A percentile compares a stretch with the other conserved stretches of the same genome.
phyloP scores from a whole-genome alignment of 202 grass and related monocot genomes.

The Saccharum hybrid region DNA sequence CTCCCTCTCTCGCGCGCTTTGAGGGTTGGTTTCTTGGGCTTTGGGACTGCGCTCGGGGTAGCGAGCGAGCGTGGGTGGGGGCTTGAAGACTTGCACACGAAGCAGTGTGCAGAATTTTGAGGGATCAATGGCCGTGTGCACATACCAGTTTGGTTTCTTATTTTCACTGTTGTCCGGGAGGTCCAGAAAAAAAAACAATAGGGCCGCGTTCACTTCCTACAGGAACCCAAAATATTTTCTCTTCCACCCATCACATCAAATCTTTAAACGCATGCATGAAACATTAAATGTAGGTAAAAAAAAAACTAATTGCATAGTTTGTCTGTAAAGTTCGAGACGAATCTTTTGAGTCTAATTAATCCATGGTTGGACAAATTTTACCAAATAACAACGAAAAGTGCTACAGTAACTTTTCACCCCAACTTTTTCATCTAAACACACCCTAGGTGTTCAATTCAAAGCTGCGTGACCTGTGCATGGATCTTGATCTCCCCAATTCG shows the following conservation, averaged over 20 bases:
- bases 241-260: no score
- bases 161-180: slow-evolving; percentile 16
- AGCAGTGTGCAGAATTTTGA: slow-evolving; percentile 11
- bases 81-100: background rate
- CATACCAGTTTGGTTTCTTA: slow-evolving; percentile 35
- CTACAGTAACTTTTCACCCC: no score
- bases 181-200: slow-evolving; percentile 22
- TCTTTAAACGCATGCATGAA: no score
- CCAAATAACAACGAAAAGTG: no score
- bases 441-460: slow-evolving; percentile 41
- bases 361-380: no score
- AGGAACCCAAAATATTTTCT: no score
- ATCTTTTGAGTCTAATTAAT: no score
- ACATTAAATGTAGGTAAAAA: no score
- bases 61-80: slow-evolving; percentile 3
- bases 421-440: no score
- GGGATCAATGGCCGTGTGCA: background rate
- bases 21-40: slow-evolving; percentile 45
- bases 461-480: slow-evolving; percentile 24
- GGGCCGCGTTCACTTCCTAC: no score
- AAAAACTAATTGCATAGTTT: no score
- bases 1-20: background rate
- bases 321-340: no score
- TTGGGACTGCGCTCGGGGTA: background rate
- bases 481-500: slow-evolving; percentile 36